phyloP scores from a whole-genome alignment of 2,329 filamentous ascomycete species.

The Botrytis byssoidea region DNA sequence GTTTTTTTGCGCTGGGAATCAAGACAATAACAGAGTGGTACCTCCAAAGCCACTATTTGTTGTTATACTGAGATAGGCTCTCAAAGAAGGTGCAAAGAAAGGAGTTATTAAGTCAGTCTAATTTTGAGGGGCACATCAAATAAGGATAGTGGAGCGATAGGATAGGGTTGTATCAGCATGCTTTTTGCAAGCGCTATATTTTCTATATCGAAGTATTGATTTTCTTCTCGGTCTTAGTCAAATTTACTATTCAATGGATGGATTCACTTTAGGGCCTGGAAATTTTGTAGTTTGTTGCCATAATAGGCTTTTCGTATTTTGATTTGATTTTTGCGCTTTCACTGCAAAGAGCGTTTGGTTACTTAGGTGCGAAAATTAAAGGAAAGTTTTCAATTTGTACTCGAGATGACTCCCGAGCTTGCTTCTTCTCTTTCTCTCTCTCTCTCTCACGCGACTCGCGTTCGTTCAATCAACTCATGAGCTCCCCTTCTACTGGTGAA shows the following conservation, averaged over 20 bases:
- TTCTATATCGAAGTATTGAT: not conserved
- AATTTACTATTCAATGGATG: not conserved
- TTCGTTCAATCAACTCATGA: too few species aligned
- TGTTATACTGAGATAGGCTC: too few species aligned
- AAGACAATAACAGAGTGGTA: not conserved
- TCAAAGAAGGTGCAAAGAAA: not conserved
- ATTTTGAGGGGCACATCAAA: not conserved
- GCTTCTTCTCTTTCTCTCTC: not conserved
- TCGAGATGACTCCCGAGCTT: not conserved
- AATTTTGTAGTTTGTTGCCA: not conserved
- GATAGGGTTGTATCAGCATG: not conserved
- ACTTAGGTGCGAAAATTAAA: not conserved
- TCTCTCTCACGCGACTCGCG: too few species aligned
- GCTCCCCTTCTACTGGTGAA: not conserved
- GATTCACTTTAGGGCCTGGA: not conserved
- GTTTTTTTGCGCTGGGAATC: not conserved
- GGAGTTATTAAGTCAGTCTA: not conserved
- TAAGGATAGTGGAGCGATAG: not conserved
- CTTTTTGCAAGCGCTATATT: not conserved
- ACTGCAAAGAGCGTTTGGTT: too few species aligned
- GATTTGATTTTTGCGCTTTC: not conserved
- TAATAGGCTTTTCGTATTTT: not conserved
- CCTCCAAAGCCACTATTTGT: not conserved
- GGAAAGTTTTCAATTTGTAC: not conserved
- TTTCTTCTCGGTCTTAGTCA: not conserved